A percentile compares a stretch with the other conserved stretches of the same genome.
Conservation (phyloP, 495 filamentous ascomycete species). For the Astrocystis sublimbata region DNA sequence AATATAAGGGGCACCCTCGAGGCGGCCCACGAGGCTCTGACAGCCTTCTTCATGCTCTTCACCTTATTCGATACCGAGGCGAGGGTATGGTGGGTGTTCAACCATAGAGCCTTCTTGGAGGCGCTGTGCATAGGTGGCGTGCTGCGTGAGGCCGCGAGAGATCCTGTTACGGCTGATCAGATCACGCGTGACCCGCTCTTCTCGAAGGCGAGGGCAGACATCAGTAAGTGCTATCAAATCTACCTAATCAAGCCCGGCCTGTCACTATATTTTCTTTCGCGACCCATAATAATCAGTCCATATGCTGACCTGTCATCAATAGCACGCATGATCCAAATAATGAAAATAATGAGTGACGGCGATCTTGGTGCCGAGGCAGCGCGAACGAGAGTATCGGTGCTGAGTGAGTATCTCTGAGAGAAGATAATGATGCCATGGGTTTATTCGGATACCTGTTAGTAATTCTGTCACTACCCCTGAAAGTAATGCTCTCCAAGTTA, state of each 20-base stretch:
- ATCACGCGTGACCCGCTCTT: conserved; percentile 53
- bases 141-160: conserved; percentile 41
- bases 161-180: conserved; percentile 33
- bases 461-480: too few relatives aligned
- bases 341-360: conserved; percentile 54
- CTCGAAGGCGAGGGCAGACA: conserved; percentile 56
- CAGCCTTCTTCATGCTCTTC: conserved; percentile 66
- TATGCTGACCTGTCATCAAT: conserved; percentile 11
- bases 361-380: conserved; percentile 55
- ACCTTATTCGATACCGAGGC: conserved; percentile 63
- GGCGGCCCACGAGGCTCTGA: conserved; percentile 64
- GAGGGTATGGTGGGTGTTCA: conserved; percentile 76
- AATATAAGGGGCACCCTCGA: conserved; percentile 66
- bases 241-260: neutral
- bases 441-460: too few relatives aligned
- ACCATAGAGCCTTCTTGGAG: conserved; percentile 71
- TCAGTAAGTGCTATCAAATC: too few relatives aligned
- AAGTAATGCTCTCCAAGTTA: too few relatives aligned
- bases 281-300: neutral
- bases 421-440: neutral
- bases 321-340: conserved; percentile 61
- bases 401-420: conserved; percentile 54
- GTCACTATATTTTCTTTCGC: neutral
- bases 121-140: conserved; percentile 56
- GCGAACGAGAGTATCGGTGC: conserved; percentile 54